Percentiles rank a stretch among this genome's conserved stretches.
Conservation (phyloP, 768 basidiomycete species). For the Dentipellis sp. region DNA sequence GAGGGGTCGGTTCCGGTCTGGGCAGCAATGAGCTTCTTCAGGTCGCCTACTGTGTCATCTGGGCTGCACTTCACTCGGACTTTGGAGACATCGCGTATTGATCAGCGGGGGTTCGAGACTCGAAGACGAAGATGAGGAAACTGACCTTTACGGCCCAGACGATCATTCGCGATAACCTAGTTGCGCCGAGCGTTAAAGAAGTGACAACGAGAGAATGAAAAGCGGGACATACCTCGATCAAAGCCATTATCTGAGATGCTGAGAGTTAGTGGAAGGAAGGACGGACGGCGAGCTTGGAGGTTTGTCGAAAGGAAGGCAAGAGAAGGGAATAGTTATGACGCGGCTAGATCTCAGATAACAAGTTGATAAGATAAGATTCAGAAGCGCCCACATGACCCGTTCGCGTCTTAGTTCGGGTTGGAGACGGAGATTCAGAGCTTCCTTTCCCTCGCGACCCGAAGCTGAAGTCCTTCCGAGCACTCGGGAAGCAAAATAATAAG, state of each 20-base stretch:
- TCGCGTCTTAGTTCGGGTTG: too few relatives aligned
- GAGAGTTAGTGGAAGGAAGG: background rate
- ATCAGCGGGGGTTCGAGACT: background rate
- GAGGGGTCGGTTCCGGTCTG: constrained; percentile 81
- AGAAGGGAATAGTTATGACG: background rate
- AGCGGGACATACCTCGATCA: constrained; percentile 22
- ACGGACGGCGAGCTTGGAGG: background rate
- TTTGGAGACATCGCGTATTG: constrained; percentile 22
- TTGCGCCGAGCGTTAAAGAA: constrained; percentile 2
- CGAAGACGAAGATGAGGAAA: background rate
- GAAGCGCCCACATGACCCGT: too few relatives aligned
- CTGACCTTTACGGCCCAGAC: constrained; percentile 84
- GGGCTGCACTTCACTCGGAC: constrained; percentile 94
- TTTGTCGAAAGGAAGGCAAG: background rate
- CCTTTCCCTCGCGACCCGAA: background rate
- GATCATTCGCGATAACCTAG: constrained; percentile 92
- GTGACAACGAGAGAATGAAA: too few relatives aligned
- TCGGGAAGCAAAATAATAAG: background rate
- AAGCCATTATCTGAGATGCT: constrained; percentile 15
- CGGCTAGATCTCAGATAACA: background rate
- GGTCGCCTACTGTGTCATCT: constrained; percentile 93
- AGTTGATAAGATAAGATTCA: background rate
- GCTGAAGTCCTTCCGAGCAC: background rate
- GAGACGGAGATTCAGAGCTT: too few relatives aligned
- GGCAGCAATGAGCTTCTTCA: constrained; percentile 95